Evolutionary conservation across 2,329 filamentous ascomycete genomes (phyloP), one percentile per base, ranked within the genome.

Genomic region (Rhinocladiella mackenziei): DNA sequence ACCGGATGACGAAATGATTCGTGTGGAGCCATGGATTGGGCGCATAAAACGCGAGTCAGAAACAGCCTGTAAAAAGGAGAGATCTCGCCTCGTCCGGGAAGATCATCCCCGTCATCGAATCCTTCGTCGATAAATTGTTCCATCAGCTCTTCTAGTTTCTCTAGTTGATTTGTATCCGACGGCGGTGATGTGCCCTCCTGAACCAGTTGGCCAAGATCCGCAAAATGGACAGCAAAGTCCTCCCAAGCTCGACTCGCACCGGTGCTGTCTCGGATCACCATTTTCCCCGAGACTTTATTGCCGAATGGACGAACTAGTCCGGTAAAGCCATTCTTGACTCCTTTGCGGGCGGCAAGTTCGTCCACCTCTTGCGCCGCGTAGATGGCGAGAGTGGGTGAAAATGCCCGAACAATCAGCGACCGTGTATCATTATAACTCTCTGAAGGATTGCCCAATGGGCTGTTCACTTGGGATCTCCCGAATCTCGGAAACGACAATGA

Each of bases 1-100:
- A 97, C 91, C 0, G 94, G 92, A 62, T 98, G 92, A 4, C 85
- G 80, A 65, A 97, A 95, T 0, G 92, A 92, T 67, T 98, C 92
- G 58, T 96, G 89, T 0, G 89, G 81, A 3, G 83, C 79, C 32
- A 94, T 69, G 1, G 86, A 80, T 29, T 91, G 71, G 10, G 84
- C 83, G 1, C 89, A 95, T 6, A 98, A 70, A 28, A 98, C 65
- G 38, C 89, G 81, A 20, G 88, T 80, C 34, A 98, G 67, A 62
- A 94, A 97, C 5, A 95, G 68, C 25, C 83, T 80, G 65, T 94
- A 94, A 62, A 94, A 89, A 1, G 86, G 84, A 8, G 86, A 89
- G 1, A 83, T 77, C 25, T 57, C 56, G 8, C 50, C 48, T 32
- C 37, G 34, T 8, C 28, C 43, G 36, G 41, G 33, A 18, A 22